phyloP scores from a whole-genome alignment of 2,329 filamentous ascomycete genomes.

The Fusarium musae region DNA sequence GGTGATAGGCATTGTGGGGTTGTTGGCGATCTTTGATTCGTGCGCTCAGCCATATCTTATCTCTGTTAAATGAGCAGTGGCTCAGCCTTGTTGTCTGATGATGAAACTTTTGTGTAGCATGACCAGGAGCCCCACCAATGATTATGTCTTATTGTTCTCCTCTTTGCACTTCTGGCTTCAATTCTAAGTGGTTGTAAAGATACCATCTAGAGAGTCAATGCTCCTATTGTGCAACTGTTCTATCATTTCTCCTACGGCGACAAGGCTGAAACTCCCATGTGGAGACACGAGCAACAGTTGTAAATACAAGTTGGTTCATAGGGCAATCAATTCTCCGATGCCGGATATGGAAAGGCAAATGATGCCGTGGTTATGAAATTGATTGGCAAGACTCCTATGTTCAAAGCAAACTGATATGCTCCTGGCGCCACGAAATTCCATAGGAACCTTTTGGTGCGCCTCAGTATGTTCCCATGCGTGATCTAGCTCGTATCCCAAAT shows the following conservation, averaged over 20 bases:
- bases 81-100: slow-evolving; percentile 27
- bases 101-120: slow-evolving; percentile 15
- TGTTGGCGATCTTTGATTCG: slow-evolving; percentile 11
- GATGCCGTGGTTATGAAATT: neutral
- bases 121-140: neutral
- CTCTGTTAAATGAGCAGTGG: neutral
- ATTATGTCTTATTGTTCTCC: neutral
- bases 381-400: slow-evolving; percentile 1
- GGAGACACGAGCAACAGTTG: slow-evolving; percentile 19
- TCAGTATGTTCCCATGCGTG: slow-evolving; percentile 17
- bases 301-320: slow-evolving; percentile 39
- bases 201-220: neutral
- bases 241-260: neutral
- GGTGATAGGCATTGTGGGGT: slow-evolving; percentile 44
- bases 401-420: neutral
- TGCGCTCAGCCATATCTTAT: slow-evolving; percentile 21
- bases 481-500: slow-evolving; percentile 13
- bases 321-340: slow-evolving; percentile 33
- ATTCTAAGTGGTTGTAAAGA: neutral
- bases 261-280: slow-evolving; percentile 14
- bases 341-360: slow-evolving; percentile 17
- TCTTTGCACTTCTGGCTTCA: neutral
- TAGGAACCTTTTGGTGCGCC: slow-evolving; percentile 6
- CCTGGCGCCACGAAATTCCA: slow-evolving; percentile 1
- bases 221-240: neutral